Percentiles rank a stretch among this genome's conserved stretches.
phyloP scores from a whole-genome alignment of 768 basidiomycete species.

The Podaxis sp. region DNA sequence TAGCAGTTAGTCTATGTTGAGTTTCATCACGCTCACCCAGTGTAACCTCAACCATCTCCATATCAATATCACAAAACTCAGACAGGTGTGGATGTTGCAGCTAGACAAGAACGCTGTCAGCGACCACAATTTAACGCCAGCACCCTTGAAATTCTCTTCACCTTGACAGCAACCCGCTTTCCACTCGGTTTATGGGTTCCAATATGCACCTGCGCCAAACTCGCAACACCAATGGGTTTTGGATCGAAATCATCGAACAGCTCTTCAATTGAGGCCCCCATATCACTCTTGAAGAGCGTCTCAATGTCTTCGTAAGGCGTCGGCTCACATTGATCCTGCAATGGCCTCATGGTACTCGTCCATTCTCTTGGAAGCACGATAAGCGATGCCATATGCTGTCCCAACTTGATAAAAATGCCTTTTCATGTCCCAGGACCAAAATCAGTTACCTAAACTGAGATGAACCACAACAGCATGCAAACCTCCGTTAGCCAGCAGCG shows the following conservation, averaged over 20 bases:
- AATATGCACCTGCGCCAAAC: conserved; percentile 93
- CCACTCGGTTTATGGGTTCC: conserved; percentile 73
- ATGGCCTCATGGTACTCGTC: conserved; percentile 49
- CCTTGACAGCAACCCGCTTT: conserved; percentile 83
- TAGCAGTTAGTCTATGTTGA: not conserved
- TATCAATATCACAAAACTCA: conserved; percentile 91
- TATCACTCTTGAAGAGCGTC: conserved; percentile 74
- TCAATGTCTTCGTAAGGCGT: conserved; percentile 81
- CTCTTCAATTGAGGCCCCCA: conserved; percentile 68
- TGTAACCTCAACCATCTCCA: conserved; percentile 78
- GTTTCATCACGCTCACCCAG: conserved; percentile 44
- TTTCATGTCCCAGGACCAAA: not conserved
- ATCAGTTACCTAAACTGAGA: not conserved
- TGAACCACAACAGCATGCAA: conserved; percentile 20
- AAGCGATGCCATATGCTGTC: conserved; percentile 82
- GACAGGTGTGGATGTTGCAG: conserved; percentile 91
- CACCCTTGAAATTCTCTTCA: conserved; percentile 25
- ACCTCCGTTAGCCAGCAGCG: conserved; percentile 91
- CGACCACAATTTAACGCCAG: not conserved
- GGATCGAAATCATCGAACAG: conserved; percentile 87
- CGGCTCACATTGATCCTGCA: conserved; percentile 93
- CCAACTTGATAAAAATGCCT: conserved; percentile 88
- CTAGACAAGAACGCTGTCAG: conserved; percentile 31
- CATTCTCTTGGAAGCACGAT: conserved; percentile 53
- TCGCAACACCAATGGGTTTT: conserved; percentile 91